These are phyloP conservation scores for Aspergillus steynii DNA, from an alignment of 495 filamentous ascomycete genomes.

Conservation along the genomic window DNA sequence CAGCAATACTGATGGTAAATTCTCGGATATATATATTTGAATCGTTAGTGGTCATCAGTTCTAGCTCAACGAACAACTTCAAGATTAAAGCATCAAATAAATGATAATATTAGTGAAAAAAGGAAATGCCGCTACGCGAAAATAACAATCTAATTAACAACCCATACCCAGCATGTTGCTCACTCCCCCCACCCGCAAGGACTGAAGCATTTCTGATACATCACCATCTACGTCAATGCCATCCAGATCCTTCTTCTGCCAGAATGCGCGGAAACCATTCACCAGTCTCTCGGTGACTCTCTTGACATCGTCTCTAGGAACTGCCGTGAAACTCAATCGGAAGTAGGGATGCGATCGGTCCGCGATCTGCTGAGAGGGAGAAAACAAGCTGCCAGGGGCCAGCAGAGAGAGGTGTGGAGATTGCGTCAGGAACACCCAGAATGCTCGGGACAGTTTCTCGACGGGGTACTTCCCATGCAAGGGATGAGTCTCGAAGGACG, in stretches of 20 bases:
- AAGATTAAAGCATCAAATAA: no score
- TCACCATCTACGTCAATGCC: slow-evolving; percentile 57
- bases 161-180: slow-evolving; percentile 29
- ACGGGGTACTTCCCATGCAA: slow-evolving; percentile 50
- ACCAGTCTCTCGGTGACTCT: slow-evolving; percentile 60
- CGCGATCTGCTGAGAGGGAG: slow-evolving; percentile 52
- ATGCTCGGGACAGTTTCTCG: slow-evolving; percentile 52
- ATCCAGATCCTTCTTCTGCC: slow-evolving; percentile 64
- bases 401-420: slow-evolving; percentile 67
- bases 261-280: slow-evolving; percentile 70
- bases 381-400: slow-evolving; percentile 70
- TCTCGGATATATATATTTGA: no score
- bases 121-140: not conserved
- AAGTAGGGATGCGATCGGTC: slow-evolving; percentile 63
- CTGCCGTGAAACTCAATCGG: slow-evolving; percentile 85
- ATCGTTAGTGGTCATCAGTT: not conserved
- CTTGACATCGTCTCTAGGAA: slow-evolving; percentile 65
- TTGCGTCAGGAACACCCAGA: slow-evolving; percentile 73
- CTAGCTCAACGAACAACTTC: no score
- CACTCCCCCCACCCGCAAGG: slow-evolving; percentile 17
- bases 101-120: no score
- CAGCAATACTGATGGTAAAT: no score
- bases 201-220: slow-evolving; percentile 21
- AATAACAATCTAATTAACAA: slow-evolving; percentile 18
- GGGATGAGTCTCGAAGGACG: slow-evolving; percentile 71